These are phyloP conservation scores for Ilex aquifolium DNA, from an alignment of 257 asterid genomes.

Conservation along the genomic window DNA sequence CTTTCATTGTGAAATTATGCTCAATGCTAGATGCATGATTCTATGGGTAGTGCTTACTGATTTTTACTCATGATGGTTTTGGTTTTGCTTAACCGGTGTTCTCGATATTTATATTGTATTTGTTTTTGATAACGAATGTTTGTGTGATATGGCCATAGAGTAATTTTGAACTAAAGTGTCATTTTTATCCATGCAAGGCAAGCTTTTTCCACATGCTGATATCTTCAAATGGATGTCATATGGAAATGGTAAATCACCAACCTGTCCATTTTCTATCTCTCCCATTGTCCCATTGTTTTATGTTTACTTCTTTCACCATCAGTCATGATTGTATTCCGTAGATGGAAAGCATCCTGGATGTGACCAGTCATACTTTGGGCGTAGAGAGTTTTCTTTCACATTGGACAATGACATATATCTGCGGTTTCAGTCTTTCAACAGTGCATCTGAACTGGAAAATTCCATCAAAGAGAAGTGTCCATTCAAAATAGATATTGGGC, in stretches of 20 bases:
- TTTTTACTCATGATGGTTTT: too few relatives aligned
- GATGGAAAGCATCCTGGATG: conserved; percentile 99
- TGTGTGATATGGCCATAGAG: neutral
- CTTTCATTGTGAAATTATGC: too few relatives aligned
- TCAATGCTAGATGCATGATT: too few relatives aligned
- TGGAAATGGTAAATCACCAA: conserved; percentile 60
- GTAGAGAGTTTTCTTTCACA: conserved; percentile 88
- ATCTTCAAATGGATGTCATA: conserved; percentile 85
- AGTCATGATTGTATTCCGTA: conserved; percentile 22
- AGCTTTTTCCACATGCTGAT: conserved; percentile 72
- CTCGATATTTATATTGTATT: neutral
- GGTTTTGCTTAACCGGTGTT: neutral
- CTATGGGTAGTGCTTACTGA: too few relatives aligned
- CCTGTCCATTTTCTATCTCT: neutral
- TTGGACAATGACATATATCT: conserved; percentile 70
- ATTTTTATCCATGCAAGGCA: conserved; percentile 44
- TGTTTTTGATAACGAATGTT: neutral
- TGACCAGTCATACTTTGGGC: conserved; percentile 76
- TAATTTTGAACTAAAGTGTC: conserved; percentile 6
- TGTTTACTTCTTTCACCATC: neutral
- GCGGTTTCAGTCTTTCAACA: conserved; percentile 76
- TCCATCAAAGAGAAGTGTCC: conserved; percentile 79
- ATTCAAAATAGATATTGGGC: conserved; percentile 83
- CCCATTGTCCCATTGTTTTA: neutral
- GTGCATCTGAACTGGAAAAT: conserved; percentile 48